Conservation (phyloP, 2,329 filamentous ascomycete genomes). For the Talaromyces pinophilus region DNA sequence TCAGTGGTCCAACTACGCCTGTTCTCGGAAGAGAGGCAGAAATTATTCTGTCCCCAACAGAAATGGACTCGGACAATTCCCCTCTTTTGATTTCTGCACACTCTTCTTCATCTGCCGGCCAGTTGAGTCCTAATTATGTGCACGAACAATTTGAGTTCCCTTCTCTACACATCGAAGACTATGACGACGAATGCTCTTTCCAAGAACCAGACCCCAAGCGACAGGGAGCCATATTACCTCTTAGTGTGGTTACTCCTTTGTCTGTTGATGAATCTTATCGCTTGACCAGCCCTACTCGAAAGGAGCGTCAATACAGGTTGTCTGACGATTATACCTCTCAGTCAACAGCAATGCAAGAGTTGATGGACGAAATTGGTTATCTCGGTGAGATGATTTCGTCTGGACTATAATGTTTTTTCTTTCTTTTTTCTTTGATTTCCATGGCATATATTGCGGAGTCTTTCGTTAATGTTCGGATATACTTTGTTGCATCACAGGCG, state of each 20-base stretch:
- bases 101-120: slow-evolving; percentile 29
- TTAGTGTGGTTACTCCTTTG: slow-evolving; percentile 33
- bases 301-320: slow-evolving; percentile 19
- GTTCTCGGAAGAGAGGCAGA: slow-evolving; percentile 37
- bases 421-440: background rate
- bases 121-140: slow-evolving; percentile 25
- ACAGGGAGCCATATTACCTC: slow-evolving; percentile 39
- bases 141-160: slow-evolving; percentile 33
- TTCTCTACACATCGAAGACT: slow-evolving; percentile 37
- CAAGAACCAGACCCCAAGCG: slow-evolving; percentile 41
- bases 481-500: slow-evolving; percentile 6
- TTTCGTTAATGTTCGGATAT: background rate
- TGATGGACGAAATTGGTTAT: slow-evolving; percentile 56
- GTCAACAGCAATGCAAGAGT: slow-evolving; percentile 45
- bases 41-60: slow-evolving; percentile 31
- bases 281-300: slow-evolving; percentile 1
- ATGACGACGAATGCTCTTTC: slow-evolving; percentile 26
- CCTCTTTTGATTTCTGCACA: slow-evolving; percentile 15
- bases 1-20: slow-evolving; percentile 41
- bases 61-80: slow-evolving; percentile 16
- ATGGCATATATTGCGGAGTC: background rate
- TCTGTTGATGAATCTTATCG: slow-evolving; percentile 24
- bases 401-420: slow-evolving; percentile 25
- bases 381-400: slow-evolving; percentile 50
- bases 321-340: slow-evolving; percentile 22